Evolutionary conservation across 805 yeast species (phyloP).

Genomic region (Dipodascopsis tothii): DNA sequence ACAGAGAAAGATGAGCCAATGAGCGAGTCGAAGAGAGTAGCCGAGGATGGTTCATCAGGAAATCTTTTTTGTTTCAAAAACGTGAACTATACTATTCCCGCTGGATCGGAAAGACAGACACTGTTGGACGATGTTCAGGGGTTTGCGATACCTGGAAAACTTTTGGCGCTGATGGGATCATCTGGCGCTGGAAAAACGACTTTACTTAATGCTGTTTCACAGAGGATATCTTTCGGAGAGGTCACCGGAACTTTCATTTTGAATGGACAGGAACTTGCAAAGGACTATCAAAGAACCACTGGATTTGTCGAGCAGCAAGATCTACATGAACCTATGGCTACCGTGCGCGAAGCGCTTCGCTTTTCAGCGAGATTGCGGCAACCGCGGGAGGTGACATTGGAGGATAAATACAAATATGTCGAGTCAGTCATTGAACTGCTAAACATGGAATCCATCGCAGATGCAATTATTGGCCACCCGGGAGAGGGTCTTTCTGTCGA

Average conservation of each 20-base stretch:
- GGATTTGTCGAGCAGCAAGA: constrained; percentile 77
- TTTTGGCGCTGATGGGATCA: constrained; percentile 62
- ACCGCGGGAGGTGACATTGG: constrained; percentile 43
- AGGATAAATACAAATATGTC: constrained; percentile 58
- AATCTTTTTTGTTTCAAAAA: constrained; percentile 11
- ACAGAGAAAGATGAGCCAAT: not conserved
- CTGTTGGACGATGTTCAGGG: constrained; percentile 57
- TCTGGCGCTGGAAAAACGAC: constrained; percentile 81
- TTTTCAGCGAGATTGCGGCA: constrained; percentile 66
- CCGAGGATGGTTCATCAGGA: constrained; percentile 1
- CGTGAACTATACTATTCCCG: constrained; percentile 26
- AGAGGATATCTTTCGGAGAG: constrained; percentile 62
- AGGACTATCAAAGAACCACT: constrained; percentile 57
- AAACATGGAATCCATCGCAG: constrained; percentile 59
- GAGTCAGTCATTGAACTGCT: constrained; percentile 56
- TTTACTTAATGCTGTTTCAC: constrained; percentile 60
- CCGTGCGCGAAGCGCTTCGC: constrained; percentile 64
- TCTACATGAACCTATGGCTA: constrained; percentile 55
- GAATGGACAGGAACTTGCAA: constrained; percentile 53
- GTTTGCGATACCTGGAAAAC: constrained; percentile 66
- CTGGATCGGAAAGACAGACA: constrained; percentile 34
- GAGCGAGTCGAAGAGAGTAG: no score
- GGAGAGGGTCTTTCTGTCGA: constrained; percentile 64
- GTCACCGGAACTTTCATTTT: constrained; percentile 62
- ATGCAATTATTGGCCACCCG: constrained; percentile 66